A percentile compares a stretch with the other conserved stretches of the same genome.
Evolutionary conservation across 768 basidiomycete species (phyloP).

Genomic region (Tricholoma flavovirens): DNA sequence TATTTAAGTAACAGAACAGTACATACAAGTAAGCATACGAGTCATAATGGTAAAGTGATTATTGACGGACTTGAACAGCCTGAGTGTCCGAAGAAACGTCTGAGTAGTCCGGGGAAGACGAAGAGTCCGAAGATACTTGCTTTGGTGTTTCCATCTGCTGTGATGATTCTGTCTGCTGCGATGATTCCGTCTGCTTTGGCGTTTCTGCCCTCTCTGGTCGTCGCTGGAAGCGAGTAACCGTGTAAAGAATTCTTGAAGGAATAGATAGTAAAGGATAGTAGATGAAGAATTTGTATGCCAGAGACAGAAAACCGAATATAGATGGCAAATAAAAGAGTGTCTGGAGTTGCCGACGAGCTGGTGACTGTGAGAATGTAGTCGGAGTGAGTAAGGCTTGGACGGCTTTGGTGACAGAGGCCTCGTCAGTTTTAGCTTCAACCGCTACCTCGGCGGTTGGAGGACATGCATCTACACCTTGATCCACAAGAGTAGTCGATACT

Average conservation of each 20-base stretch:
- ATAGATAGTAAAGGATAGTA: slow-evolving; percentile 46
- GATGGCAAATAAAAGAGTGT: slow-evolving; percentile 32
- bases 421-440: slow-evolving; percentile 38
- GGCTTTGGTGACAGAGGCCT: slow-evolving; percentile 21
- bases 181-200: slow-evolving; percentile 11
- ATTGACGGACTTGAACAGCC: slow-evolving; percentile 38
- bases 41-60: slow-evolving; percentile 31
- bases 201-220: slow-evolving; percentile 4
- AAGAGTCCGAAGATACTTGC: slow-evolving; percentile 12
- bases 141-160: slow-evolving; percentile 13
- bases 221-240: slow-evolving; percentile 18
- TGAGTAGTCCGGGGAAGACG: slow-evolving; percentile 13
- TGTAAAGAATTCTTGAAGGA: slow-evolving; percentile 34
- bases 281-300: slow-evolving; percentile 44
- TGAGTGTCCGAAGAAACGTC: slow-evolving; percentile 34
- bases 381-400: slow-evolving; percentile 27
- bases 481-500: slow-evolving; percentile 18
- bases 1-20: slow-evolving; percentile 33
- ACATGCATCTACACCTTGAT: slow-evolving; percentile 49
- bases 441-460: slow-evolving; percentile 39
- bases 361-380: slow-evolving; percentile 11
- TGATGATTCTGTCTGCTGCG: slow-evolving; percentile 13
- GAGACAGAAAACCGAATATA: slow-evolving; percentile 37
- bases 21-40: slow-evolving; percentile 31
- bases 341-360: slow-evolving; percentile 13